Conservation (phyloP, 2,329 filamentous ascomycete species). For the Penicillium hordei region DNA sequence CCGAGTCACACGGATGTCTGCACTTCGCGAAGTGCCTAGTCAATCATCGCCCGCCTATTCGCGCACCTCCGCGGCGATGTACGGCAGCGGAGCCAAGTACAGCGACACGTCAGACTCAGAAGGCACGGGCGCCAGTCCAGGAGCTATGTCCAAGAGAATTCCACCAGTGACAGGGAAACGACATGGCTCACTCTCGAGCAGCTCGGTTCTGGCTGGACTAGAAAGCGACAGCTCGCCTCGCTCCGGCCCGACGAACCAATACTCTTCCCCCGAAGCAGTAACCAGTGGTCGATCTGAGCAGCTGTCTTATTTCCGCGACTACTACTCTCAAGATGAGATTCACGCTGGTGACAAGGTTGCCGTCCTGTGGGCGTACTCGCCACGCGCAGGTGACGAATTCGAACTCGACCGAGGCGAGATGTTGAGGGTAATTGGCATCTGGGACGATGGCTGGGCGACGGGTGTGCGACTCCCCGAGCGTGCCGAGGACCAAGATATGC, state of each 20-base stretch:
- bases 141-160: conserved; percentile 59
- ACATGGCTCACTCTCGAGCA: conserved; percentile 85
- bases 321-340: conserved; percentile 96
- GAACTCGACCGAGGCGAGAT: conserved; percentile 92
- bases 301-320: conserved; percentile 94
- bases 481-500: conserved; percentile 84
- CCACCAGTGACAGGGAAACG: conserved; percentile 59
- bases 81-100: conserved; percentile 50
- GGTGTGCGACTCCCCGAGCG: conserved; percentile 78
- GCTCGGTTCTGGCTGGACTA: conserved; percentile 65
- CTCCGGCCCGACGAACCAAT: conserved; percentile 64
- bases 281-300: conserved; percentile 93
- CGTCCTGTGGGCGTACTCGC: conserved; percentile 94
- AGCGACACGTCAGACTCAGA: conserved; percentile 61
- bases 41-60: conserved; percentile 61
- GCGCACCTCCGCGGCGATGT: conserved; percentile 50
- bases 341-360: conserved; percentile 86
- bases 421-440: conserved; percentile 97
- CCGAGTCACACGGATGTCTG: conserved; percentile 93
- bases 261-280: conserved; percentile 81
- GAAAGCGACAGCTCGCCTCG: conserved; percentile 72
- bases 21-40: conserved; percentile 73
- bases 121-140: conserved; percentile 68
- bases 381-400: conserved; percentile 90
- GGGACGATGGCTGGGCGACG: conserved; percentile 99